Base-by-base conservation (phyloP, 805 yeast species). In the Zygotorulaspora sp. region DNA sequence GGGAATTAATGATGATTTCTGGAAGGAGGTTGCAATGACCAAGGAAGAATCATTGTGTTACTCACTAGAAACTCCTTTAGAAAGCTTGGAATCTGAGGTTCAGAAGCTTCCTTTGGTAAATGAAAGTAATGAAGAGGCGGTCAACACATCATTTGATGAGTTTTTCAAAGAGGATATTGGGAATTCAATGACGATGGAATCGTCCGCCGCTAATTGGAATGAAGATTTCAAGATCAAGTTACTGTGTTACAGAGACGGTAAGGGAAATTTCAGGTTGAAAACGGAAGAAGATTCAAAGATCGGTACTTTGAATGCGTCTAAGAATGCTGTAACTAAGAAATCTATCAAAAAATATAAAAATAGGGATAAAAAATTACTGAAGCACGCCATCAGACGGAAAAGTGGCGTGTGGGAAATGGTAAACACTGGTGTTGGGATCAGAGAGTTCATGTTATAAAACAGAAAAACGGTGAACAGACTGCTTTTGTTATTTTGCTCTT, bases 371-470 rank as follows among this genome's bases (percentile, higher is more conserved):
- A 43, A 44, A 22, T 41, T 48, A 16, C 36, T 45, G 30, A 48
- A 45, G 32, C 44, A 43, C 23, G 55, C 55, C 20, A 47, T 57
- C 12, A 55, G 62, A 45, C 48, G 63, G 37, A 57, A 57, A 34
- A 53, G 59, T 36, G 63, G 63, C 31, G 50, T 56, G 26, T 47
- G 58, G 44, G 53, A 57, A 43, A 59, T 58, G 63, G 55, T 58
- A 11, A 57, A 62, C 22, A 58, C 61, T 17, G 54, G 54, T 47
- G 50, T 56, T 23, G 59, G 60, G 27, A 52, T 59, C 18, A 56
- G 58, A 23, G 64, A 59, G 38, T 56, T 59, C 48, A 59, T 59
- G 63, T 45, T 59, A 35, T 56, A 48, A n/a, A n/a, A n/a, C n/a
- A n/a, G 44, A 44, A 28, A 41, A n/a, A 21, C 34, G 28, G 22